Conservation (phyloP, 139 green algal species). For the Spirogloea muscicola region DNA sequence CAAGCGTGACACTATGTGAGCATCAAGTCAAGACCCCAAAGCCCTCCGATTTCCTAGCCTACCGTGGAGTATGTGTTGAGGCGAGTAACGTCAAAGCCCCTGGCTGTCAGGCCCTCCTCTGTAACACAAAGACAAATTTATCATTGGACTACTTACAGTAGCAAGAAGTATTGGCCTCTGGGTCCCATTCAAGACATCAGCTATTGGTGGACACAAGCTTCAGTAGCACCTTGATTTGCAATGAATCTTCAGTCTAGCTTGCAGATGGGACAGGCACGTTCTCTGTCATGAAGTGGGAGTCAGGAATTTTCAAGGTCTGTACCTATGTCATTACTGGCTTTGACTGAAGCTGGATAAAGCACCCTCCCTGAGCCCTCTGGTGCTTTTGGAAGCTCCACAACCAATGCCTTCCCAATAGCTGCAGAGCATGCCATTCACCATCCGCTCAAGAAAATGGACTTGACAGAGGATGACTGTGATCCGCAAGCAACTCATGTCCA, state of each 20-base stretch:
- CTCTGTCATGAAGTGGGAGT: not conserved
- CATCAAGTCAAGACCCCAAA: not conserved
- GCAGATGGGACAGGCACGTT: not conserved
- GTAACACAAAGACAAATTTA: not conserved
- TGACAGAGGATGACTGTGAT: too few relatives aligned
- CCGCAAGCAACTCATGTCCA: too few relatives aligned
- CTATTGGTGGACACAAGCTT: not conserved
- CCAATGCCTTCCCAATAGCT: slow-evolving; percentile 28
- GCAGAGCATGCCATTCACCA: too few relatives aligned
- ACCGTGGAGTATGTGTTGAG: slow-evolving; percentile 49
- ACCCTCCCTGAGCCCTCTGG: slow-evolving; percentile 10
- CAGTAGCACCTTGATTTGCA: not conserved
- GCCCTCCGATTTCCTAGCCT: not conserved
- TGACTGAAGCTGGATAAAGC: slow-evolving; percentile 43
- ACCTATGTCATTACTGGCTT: slow-evolving; percentile 34
- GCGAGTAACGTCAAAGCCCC: slow-evolving; percentile 39
- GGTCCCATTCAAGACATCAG: not conserved
- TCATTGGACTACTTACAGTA: not conserved
- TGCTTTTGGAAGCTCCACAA: slow-evolving; percentile 7
- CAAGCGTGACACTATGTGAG: not conserved
- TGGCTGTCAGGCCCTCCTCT: slow-evolving; percentile 32
- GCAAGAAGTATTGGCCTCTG: not conserved
- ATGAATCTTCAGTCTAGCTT: too few relatives aligned
- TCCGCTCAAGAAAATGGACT: too few relatives aligned
- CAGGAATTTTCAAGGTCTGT: not conserved